Base-by-base conservation (phyloP, 228 moss, liverwort and hornwort species). In the Sphagnum fallax region DNA sequence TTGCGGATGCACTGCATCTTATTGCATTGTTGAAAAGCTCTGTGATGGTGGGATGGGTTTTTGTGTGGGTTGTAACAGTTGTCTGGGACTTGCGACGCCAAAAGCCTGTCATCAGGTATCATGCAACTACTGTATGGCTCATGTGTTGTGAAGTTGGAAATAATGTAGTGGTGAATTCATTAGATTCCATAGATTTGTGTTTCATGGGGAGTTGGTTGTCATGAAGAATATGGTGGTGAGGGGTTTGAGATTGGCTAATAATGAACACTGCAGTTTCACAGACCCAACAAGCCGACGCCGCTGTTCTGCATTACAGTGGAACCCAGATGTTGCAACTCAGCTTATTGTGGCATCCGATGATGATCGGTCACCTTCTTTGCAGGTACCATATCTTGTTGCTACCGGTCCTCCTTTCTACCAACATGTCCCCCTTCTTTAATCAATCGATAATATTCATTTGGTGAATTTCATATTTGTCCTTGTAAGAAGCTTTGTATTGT, bases 341-440 rank as follows among this genome's bases (percentile, higher is more conserved):
- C 79, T 98, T 67, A 88, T 98, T 65, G 90, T 94, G 58, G 91
- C 94, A 48, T 94, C 98, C 70, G 98, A 98, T 78, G 98, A 98
- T 71, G 91, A 98, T 84, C 83, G 89, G 61, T 94, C 91, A 52
- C 98, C 98, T 71, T 85, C 98, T 66, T 73, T 94, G 49, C 93
- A 98, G 93, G 97, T 93, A 32, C 2, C 32, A 32, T 32, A 51
- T 52, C 14, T 52, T 32, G 32, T 32, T 32, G 32, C 32, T 32
- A 32, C 32, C 2, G 2, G 32, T 32, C 32, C 32, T 32, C 32
- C 32, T 32, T 32, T 32, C 2, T 32, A 32, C 32, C 32, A 32
- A 32, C 32, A 32, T 32, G 2, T 32, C 32, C 32, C 32, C 32
- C 32, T 32, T 32, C 2, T 32, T 32, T 32, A 2, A 55, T 12